phyloP scores from a whole-genome alignment of 495 filamentous ascomycete species.

The Lophiostoma macrostomum region DNA sequence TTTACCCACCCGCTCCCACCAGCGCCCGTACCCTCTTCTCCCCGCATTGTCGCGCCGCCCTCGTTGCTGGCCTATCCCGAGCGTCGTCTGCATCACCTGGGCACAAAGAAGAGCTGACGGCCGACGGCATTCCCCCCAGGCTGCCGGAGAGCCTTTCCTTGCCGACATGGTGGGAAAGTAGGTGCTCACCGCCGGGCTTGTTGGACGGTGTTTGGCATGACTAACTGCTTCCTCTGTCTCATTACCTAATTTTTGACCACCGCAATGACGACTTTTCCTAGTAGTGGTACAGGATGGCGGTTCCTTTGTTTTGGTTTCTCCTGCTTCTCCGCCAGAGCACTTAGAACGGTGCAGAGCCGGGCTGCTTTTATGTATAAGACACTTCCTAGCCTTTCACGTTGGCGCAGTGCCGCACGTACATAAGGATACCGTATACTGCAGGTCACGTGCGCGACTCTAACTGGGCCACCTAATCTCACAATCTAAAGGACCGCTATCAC shows the following conservation, averaged over 20 bases:
- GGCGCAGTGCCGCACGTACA: too few species aligned
- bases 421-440: too few species aligned
- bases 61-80: slow-evolving; percentile 10
- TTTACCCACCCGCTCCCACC: too few species aligned
- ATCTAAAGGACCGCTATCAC: too few species aligned
- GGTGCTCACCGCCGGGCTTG: slow-evolving; percentile 5
- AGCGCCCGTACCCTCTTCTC: background rate
- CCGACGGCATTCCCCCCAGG: slow-evolving; percentile 1
- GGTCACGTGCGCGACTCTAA: too few species aligned
- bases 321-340: slow-evolving; percentile 24
- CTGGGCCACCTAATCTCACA: too few species aligned
- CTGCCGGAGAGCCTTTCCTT: background rate
- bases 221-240: slow-evolving; percentile 20
- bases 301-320: slow-evolving; percentile 20
- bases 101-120: slow-evolving; percentile 1
- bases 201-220: slow-evolving; percentile 13
- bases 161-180: too few species aligned
- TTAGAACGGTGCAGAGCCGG: background rate
- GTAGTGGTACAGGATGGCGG: slow-evolving; percentile 20
- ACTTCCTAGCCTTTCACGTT: too few species aligned
- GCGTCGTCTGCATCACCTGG: slow-evolving; percentile 1
- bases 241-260: slow-evolving; percentile 28
- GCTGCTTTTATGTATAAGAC: background rate
- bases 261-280: slow-evolving; percentile 6
- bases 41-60: slow-evolving; percentile 1